Conservation (phyloP, 139 green algal genomes). For the Picochlorum costavermella region DNA sequence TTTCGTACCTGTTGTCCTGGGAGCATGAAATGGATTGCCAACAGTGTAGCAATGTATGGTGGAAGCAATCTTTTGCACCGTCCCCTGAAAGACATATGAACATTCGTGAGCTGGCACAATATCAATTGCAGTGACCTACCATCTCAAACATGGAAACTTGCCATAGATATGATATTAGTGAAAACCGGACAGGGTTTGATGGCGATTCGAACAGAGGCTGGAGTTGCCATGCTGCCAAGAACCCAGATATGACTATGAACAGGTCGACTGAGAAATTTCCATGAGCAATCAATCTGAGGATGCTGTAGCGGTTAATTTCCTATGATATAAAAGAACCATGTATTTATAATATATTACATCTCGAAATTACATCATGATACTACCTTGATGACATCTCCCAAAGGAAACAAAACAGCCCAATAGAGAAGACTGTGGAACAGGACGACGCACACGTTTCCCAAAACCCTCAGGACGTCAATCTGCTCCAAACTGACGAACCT, state of each 20-base stretch:
- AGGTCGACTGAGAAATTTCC: conserved; percentile 8
- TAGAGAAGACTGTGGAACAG: conserved; percentile 4
- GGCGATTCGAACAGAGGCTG: too few species aligned
- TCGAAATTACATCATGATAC: too few species aligned
- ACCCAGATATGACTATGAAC: conserved; percentile 2
- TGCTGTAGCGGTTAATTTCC: neutral
- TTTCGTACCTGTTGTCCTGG: neutral
- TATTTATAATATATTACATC: neutral
- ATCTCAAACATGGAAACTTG: too few species aligned
- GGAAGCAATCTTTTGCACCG: neutral
- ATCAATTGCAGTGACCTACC: too few species aligned
- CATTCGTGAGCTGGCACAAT: neutral
- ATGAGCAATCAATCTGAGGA: neutral
- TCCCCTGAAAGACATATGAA: neutral
- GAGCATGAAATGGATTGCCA: neutral
- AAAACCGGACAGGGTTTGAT: too few species aligned
- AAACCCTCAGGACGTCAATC: neutral
- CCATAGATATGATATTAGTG: too few species aligned
- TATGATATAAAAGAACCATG: neutral
- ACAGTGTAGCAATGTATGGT: conserved; percentile 2
- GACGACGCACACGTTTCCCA: neutral
- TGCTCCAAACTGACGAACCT: neutral
- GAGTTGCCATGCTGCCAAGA: neutral
- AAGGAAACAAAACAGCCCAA: neutral
- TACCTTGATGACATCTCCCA: too few species aligned